Conservation (phyloP, 352 stramenopile species). For the Phytopythium delawarense region DNA sequence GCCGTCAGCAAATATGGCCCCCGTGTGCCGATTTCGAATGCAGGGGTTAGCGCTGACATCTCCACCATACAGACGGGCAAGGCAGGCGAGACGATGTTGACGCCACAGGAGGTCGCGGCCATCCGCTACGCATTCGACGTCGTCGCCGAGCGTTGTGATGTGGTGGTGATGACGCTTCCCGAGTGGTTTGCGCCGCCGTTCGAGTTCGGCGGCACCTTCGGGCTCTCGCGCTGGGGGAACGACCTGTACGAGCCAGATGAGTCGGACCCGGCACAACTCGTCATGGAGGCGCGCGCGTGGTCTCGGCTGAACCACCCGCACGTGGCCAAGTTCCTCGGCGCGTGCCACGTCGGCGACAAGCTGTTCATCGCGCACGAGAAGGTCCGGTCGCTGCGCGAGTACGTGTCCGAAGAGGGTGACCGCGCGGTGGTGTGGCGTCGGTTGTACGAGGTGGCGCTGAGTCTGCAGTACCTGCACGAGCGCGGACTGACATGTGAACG, state of each 20-base stretch:
- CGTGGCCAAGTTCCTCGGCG: conserved; percentile 5
- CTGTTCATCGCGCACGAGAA: conserved; percentile 2
- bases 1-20: neutral
- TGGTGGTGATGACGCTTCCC: neutral
- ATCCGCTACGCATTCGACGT: neutral
- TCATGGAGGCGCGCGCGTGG: neutral
- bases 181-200: conserved; percentile 1
- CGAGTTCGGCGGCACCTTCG: neutral
- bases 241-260: neutral
- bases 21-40: too few relatives aligned
- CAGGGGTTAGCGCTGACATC: too few relatives aligned
- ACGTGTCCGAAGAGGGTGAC: neutral
- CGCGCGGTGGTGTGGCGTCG: neutral
- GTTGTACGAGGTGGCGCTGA: neutral
- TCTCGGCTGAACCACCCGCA: conserved; percentile 2
- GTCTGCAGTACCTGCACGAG: conserved; percentile 5
- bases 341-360: conserved; percentile 1
- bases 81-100: neutral
- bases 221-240: conserved; percentile 1
- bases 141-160: neutral
- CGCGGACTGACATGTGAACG: neutral
- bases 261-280: neutral
- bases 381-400: neutral
- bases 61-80: neutral
- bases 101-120: neutral